Percentiles rank a stretch among this genome's conserved stretches.
Conservation (phyloP, 139 green algal species). For the Coelastrella sp. region DNA sequence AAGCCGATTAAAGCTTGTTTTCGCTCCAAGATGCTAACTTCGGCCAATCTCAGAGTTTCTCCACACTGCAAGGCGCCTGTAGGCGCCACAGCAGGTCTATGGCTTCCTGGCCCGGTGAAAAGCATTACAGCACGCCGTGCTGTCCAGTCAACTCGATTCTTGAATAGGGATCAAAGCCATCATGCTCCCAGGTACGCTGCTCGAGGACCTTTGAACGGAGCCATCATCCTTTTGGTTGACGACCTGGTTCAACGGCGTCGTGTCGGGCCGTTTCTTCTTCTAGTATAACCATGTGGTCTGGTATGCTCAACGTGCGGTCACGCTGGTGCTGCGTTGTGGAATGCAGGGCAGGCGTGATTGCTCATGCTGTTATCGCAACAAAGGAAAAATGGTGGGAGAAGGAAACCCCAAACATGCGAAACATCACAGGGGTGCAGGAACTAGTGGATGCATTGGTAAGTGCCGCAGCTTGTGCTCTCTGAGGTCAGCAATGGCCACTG, state of each 20-base stretch:
- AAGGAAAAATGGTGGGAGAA: conserved; percentile 45
- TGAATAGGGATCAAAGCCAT: neutral
- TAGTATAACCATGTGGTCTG: no score
- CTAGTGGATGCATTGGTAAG: conserved; percentile 86
- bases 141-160: neutral
- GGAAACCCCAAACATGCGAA: conserved; percentile 75
- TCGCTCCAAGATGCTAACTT: neutral
- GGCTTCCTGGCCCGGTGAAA: neutral
- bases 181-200: neutral
- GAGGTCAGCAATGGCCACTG: neutral
- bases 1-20: neutral
- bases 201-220: neutral
- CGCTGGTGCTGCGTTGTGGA: neutral
- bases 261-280: no score
- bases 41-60: neutral
- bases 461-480: neutral
- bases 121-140: neutral
- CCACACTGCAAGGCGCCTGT: neutral
- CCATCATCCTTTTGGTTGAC: neutral
- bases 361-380: neutral
- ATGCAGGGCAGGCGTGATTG: conserved; percentile 17
- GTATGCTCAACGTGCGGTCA: neutral
- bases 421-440: conserved; percentile 80
- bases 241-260: neutral
- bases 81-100: neutral